Evolutionary conservation across 73 alveolate species (phyloP).

Genomic region (Urostyla sp.): DNA sequence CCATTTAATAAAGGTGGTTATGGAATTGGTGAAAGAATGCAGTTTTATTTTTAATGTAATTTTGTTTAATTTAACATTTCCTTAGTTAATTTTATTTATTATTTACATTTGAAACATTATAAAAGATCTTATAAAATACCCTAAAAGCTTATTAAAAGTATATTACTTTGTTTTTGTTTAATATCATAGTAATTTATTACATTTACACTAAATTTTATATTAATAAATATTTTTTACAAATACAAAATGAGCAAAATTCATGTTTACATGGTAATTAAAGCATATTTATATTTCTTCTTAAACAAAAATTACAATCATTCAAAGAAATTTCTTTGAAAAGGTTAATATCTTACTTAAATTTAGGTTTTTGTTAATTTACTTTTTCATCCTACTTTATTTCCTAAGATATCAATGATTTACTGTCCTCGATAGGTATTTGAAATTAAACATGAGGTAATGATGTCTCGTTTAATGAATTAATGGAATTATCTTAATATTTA

Average conservation of each 20-base stretch:
- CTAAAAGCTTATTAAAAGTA: no score
- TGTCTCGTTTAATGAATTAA: no score
- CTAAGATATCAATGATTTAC: no score
- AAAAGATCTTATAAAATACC: conserved; percentile 26
- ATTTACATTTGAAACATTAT: conserved; percentile 23
- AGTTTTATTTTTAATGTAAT: neutral
- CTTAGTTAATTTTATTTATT: neutral
- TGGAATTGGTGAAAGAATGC: conserved; percentile 22
- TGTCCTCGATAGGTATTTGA: no score
- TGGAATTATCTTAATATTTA: no score
- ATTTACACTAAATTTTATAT: no score
- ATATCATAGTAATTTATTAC: conserved; percentile 35
- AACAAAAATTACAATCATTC: conserved; percentile 27
- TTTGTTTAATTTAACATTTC: conserved; percentile 1
- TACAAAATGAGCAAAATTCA: conserved; percentile 40
- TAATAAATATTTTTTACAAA: no score
- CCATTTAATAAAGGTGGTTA: conserved; percentile 45
- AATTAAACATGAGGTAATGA: no score
- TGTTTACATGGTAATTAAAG: conserved; percentile 25
- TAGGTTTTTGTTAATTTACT: no score
- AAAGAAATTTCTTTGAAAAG: conserved; percentile 3
- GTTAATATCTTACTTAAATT: no score
- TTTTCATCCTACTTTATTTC: no score
- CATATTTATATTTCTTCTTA: conserved; percentile 13
- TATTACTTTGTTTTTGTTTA: conserved; percentile 21